Base-by-base conservation (phyloP, 768 basidiomycete species). In the Hypsizygus marmoreus region DNA sequence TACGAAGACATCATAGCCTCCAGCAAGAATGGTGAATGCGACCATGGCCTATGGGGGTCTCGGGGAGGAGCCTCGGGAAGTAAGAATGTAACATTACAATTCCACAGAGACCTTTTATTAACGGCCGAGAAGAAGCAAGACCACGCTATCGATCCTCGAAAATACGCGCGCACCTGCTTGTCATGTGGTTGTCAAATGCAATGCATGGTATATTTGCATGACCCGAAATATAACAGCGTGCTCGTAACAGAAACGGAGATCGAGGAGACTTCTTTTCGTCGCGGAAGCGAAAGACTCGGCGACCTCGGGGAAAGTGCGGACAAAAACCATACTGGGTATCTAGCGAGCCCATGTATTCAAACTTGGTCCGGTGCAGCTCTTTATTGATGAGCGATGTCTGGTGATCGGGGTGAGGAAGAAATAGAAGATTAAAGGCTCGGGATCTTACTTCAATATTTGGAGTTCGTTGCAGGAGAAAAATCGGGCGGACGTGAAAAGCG, bases 11-110 rank as follows among this genome's bases (percentile, higher is more conserved):
- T 72, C 70, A 57, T 79, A 86, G 12, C 84, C 84, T 25, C 85
- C 84, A 23, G 85, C 85, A 26, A 87, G 72, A 50, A 88, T 82
- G 4, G 72, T 83, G 57, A 83, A 80, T 43, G 79, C 73, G 54
- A 86, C 84, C 85, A 86, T 87, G 33, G 24, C 16, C 7, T 8
- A 23, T 12, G 8, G 23, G 4, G 29, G 9, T 4, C 8, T 16
- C 12, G 10, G 28, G 6, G 30, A n/a, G 23, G 20, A 20, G 20
- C 23, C 4, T 26, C 4, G 11, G 24, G 22, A 17, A 13, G 26
- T 24, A 13, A 26, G 40, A 19, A 13, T n/a, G n/a, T n/a, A n/a
- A n/a, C n/a, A n/a, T n/a, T n/a, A n/a, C n/a, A n/a, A n/a, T n/a
- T n/a, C n/a, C n/a, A n/a, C n/a, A n/a, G n/a, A n/a, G n/a, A n/a